Conservation (phyloP, 2,329 filamentous ascomycete genomes). For the Paecilomyces fulvus region DNA sequence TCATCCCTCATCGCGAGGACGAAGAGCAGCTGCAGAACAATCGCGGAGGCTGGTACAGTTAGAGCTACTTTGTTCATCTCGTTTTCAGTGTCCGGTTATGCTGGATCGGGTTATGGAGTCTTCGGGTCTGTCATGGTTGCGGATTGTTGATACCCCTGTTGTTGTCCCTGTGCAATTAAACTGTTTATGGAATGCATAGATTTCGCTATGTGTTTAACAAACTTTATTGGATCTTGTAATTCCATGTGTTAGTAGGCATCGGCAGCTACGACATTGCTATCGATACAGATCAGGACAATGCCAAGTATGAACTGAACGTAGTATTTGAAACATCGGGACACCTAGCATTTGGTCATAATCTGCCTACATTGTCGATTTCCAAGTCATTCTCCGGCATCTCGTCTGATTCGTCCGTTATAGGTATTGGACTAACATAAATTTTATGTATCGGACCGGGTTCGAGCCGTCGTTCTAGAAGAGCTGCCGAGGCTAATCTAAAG, state of each 20-base stretch:
- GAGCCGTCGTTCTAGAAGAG: background rate
- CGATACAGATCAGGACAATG: too few species aligned
- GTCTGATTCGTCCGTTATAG: too few species aligned
- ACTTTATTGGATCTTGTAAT: background rate
- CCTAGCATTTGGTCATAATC: too few species aligned
- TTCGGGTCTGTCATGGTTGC: background rate
- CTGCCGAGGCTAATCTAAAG: background rate
- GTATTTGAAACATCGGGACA: too few species aligned
- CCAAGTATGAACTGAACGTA: too few species aligned
- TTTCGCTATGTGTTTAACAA: background rate
- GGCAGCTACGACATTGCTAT: background rate
- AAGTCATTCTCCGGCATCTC: too few species aligned
- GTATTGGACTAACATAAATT: too few species aligned
- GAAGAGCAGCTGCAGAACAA: conserved; percentile 44
- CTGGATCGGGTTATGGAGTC: background rate
- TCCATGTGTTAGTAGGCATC: background rate
- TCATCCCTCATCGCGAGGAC: conserved; percentile 76
- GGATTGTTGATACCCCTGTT: conserved; percentile 1
- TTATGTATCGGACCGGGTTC: too few species aligned
- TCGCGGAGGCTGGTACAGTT: conserved; percentile 60
- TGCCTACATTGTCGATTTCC: too few species aligned
- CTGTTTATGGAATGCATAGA: background rate
- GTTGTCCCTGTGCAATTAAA: background rate
- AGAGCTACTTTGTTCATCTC: conserved; percentile 3
- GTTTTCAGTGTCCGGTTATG: background rate